Evolutionary conservation across 2,329 filamentous ascomycete species (phyloP).

Genomic region (Alternaria sp.): DNA sequence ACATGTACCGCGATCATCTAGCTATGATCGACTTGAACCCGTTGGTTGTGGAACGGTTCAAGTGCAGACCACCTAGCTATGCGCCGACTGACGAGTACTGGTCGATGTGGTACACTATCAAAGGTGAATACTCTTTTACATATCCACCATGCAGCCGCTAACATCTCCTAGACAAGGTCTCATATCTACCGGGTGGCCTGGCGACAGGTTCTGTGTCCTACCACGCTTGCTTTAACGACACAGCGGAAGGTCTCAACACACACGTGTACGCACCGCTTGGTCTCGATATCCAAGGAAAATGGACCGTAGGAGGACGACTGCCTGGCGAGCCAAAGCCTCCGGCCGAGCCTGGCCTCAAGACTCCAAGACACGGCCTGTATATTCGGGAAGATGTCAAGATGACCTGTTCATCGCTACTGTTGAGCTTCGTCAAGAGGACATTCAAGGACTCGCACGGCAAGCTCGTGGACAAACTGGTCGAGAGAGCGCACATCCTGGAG

Average conservation of each 20-base stretch:
- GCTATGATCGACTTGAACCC: constrained; percentile 91
- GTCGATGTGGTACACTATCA: constrained; percentile 72
- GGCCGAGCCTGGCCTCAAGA: constrained; percentile 69
- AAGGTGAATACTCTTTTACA: constrained; percentile 33
- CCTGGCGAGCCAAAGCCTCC: constrained; percentile 72
- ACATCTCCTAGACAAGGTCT: constrained; percentile 66
- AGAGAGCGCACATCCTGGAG: constrained; percentile 46
- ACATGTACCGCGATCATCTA: constrained; percentile 77
- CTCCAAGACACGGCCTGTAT: constrained; percentile 74
- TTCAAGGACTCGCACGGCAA: constrained; percentile 76
- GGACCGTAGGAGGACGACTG: constrained; percentile 74
- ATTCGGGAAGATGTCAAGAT: constrained; percentile 86
- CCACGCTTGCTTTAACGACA: constrained; percentile 79
- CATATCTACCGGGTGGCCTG: constrained; percentile 72
- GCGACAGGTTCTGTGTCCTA: constrained; percentile 74
- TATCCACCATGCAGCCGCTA: not conserved
- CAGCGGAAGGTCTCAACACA: constrained; percentile 75
- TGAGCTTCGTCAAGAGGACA: constrained; percentile 80
- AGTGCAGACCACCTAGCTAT: constrained; percentile 70
- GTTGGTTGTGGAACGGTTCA: constrained; percentile 73
- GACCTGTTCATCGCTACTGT: constrained; percentile 78
- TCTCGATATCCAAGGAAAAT: constrained; percentile 78
- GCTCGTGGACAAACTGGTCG: constrained; percentile 64
- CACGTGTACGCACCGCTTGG: constrained; percentile 85
- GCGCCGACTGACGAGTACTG: constrained; percentile 73